Percentiles rank a stretch among this genome's conserved stretches.
Conservation (phyloP, 2,329 filamentous ascomycete species). For the Paracamarosporium sp. region DNA sequence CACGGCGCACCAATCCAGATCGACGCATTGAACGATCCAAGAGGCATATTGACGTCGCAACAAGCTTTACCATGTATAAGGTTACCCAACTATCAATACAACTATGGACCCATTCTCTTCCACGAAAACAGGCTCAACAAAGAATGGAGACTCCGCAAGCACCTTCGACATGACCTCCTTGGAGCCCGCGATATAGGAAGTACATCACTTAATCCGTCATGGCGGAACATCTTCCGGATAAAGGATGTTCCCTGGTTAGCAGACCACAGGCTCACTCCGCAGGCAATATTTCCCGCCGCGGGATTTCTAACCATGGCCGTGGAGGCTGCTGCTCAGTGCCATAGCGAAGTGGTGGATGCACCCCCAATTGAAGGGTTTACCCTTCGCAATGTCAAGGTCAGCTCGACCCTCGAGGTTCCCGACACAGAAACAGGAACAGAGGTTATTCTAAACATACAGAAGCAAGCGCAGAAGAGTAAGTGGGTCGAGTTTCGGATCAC, state of each 20-base stretch:
- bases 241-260: neutral
- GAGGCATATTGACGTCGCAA: neutral
- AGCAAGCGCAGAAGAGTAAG: no score
- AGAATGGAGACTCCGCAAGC: conserved; percentile 16
- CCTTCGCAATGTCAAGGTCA: conserved; percentile 32
- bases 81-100: conserved; percentile 25
- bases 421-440: conserved; percentile 28
- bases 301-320: conserved; percentile 54
- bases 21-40: conserved; percentile 16
- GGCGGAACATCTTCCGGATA: neutral
- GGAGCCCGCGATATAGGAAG: conserved; percentile 10
- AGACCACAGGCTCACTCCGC: conserved; percentile 32
- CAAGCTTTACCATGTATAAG: conserved; percentile 1
- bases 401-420: conserved; percentile 20
- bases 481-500: no score
- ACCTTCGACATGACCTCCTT: conserved; percentile 25
- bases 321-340: conserved; percentile 39
- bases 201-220: neutral
- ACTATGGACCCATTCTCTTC: conserved; percentile 19
- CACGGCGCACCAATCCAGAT: conserved; percentile 17
- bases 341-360: neutral
- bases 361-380: neutral
- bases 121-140: conserved; percentile 21
- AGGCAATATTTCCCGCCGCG: conserved; percentile 52
- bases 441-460: conserved; percentile 22